These are phyloP conservation scores for Candida taoyuanica DNA, from an alignment of 805 yeast species.

Conservation along the genomic window DNA sequence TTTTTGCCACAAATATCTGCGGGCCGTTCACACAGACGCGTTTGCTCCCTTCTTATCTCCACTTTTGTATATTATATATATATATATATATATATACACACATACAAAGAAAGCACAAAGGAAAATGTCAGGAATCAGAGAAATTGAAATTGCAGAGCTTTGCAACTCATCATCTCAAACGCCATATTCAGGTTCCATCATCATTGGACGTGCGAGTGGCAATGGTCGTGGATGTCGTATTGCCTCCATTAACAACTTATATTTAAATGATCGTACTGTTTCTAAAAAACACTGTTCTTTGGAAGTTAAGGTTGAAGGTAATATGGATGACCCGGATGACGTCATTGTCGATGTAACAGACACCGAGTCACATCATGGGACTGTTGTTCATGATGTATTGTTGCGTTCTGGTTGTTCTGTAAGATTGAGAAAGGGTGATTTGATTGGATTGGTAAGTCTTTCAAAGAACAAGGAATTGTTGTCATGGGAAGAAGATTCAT, in stretches of 20 bases:
- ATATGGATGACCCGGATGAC: neutral
- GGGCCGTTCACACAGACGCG: too few relatives aligned
- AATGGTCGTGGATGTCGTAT: slow-evolving; percentile 1
- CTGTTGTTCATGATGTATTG: slow-evolving; percentile 6
- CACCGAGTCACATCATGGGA: slow-evolving; percentile 10
- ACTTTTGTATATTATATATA: too few relatives aligned
- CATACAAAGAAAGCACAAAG: too few relatives aligned
- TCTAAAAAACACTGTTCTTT: slow-evolving; percentile 5
- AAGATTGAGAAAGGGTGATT: slow-evolving; percentile 4
- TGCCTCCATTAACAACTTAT: slow-evolving; percentile 4
- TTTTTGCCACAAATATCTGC: neutral
- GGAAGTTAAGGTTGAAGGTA: neutral
- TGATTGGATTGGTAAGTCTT: slow-evolving; percentile 10
- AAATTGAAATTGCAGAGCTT: too few relatives aligned
- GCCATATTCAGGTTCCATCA: neutral
- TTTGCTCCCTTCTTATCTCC: neutral
- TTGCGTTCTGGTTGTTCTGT: slow-evolving; percentile 1
- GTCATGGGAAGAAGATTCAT: neutral
- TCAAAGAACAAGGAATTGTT: too few relatives aligned
- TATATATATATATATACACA: too few relatives aligned
- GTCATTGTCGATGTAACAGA: slow-evolving; percentile 1
- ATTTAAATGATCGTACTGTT: slow-evolving; percentile 5
- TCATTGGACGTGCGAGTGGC: slow-evolving; percentile 2
- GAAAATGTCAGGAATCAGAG: too few relatives aligned
- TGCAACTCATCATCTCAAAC: too few relatives aligned